Base-by-base conservation (phyloP, 2,329 filamentous ascomycete genomes). In the Fusarium equiseti region DNA sequence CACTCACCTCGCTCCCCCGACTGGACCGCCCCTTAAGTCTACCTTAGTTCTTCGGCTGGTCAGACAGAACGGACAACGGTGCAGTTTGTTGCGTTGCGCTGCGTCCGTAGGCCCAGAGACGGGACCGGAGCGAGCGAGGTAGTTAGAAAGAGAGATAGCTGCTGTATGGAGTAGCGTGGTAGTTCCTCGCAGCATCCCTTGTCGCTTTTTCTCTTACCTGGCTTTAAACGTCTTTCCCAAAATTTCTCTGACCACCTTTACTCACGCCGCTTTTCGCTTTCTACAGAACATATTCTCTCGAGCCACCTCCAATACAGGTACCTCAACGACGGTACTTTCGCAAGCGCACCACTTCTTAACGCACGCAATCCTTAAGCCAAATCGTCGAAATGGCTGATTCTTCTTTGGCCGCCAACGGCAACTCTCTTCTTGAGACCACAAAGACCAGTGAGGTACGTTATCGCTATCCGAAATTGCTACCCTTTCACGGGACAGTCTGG, bases 361-460 rank as follows among this genome's bases (percentile, higher is more conserved):
- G 31, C 8, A 52, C 61, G 27, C 12, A 65, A 48, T 63, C 50
- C 63, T 61, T 18, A 46, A 53, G 35, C 46, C 51, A 63, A 74
- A 85, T 40, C 59, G 48, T 70, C 70, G 54, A 73, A 59, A 75
- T 75, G 73, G 71, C 73, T 48, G 73, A 75, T 66, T 62, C 77
- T 71, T 75, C 79, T 61, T 75, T 76, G 31, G 75, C 80, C 76
- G 77, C 79, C 79, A 87, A 86, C 79, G 85, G 84, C 77, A 80
- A 74, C 73, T 81, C 83, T 73, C 78, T 81, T 71, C 67, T 83
- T 68, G 80, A 86, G 71, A 77, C 79, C 71, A 80, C 86, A 76
- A 87, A 86, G 79, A 81, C 78, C 76, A 87, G 86, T 88, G 82
- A 81, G 86, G 86, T 86, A 75, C 61, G 84, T 75, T 51, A 51